Evolutionary conservation across 163 green algal genomes (phyloP), one percentile per base, ranked within the genome.

Genomic region (Volvox carteri): DNA sequence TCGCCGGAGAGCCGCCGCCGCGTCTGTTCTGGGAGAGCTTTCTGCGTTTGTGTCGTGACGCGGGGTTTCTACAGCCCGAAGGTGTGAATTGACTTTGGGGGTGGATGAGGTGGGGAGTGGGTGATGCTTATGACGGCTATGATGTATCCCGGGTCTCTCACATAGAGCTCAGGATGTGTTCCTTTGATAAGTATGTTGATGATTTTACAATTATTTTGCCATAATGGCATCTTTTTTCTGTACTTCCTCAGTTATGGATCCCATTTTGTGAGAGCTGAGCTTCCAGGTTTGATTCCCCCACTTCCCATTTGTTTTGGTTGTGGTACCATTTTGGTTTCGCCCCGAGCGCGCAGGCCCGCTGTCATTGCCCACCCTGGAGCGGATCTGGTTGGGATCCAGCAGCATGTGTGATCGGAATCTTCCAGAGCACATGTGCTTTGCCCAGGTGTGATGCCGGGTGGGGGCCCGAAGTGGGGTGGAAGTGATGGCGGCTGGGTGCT

Each of bases 281-380:
- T n/a, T n/a, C n/a, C n/a, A n/a, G n/a, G n/a, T n/a, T n/a, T n/a
- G n/a, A n/a, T n/a, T n/a, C n/a, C n/a, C n/a, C n/a, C n/a, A n/a
- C n/a, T n/a, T n/a, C n/a, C n/a, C n/a, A n/a, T n/a, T n/a, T n/a
- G n/a, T n/a, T n/a, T n/a, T n/a, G n/a, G n/a, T n/a, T n/a, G n/a
- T n/a, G n/a, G n/a, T n/a, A n/a, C n/a, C n/a, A n/a, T n/a, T n/a
- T n/a, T n/a, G n/a, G n/a, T n/a, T n/a, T n/a, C n/a, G n/a, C n/a
- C n/a, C n/a, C n/a, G n/a, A n/a, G n/a, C n/a, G 54, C n/a, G 62
- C 81, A 87, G 81, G 81, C 4, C 81, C 81, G 11, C n/a, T 87
- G 48, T 0, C 65, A 11, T 8, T 28, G 23, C 28, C 12, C 46
- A 25, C 48, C 33, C 65, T 87, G 46, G 81, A 79, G 58, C 81